Evolutionary conservation across 768 basidiomycete genomes (phyloP).

Genomic region (Asterophora parasitica): DNA sequence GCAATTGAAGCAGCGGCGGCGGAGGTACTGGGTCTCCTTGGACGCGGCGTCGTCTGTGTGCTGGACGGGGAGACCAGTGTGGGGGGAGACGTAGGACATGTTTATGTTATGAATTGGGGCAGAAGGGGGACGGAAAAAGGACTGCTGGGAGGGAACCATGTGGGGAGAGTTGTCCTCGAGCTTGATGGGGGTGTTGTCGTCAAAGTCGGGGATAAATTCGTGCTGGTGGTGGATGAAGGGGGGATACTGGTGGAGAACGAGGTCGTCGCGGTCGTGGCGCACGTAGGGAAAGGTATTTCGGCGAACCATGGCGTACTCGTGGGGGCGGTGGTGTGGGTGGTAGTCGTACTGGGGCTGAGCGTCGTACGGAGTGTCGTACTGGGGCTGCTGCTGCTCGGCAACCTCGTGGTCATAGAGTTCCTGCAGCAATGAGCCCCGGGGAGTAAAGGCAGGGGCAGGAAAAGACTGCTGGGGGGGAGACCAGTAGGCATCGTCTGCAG

Average conservation of each 20-base stretch:
- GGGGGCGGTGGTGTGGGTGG: conserved; percentile 26
- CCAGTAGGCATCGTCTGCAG: conserved; percentile 38
- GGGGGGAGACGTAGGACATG: conserved; percentile 36
- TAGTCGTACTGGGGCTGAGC: conserved; percentile 21
- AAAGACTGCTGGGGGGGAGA: conserved; percentile 21
- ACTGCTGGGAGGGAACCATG: conserved; percentile 59
- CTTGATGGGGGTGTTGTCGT: conserved; percentile 50
- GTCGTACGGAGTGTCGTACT: conserved; percentile 32
- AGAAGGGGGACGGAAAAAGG: conserved; percentile 34
- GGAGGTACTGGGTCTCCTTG: conserved; percentile 88
- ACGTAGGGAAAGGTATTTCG: conserved; percentile 76
- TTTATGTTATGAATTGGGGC: conserved; percentile 28
- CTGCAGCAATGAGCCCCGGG: conserved; percentile 53
- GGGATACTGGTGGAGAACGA: conserved; percentile 35
- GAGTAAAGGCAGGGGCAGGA: conserved; percentile 25
- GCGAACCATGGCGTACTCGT: conserved; percentile 49
- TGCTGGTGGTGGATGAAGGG: conserved; percentile 41
- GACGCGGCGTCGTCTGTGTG: conserved; percentile 89
- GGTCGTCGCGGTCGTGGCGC: conserved; percentile 60
- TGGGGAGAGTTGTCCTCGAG: conserved; percentile 58
- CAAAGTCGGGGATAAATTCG: conserved; percentile 43
- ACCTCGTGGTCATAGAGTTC: conserved; percentile 67
- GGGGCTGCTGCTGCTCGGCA: conserved; percentile 35
- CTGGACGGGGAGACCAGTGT: conserved; percentile 64
- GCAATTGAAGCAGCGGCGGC: conserved; percentile 86